Evolutionary conservation across 108 stramenopile genomes (phyloP).

Genomic region (Stephanodiscus triporus): DNA sequence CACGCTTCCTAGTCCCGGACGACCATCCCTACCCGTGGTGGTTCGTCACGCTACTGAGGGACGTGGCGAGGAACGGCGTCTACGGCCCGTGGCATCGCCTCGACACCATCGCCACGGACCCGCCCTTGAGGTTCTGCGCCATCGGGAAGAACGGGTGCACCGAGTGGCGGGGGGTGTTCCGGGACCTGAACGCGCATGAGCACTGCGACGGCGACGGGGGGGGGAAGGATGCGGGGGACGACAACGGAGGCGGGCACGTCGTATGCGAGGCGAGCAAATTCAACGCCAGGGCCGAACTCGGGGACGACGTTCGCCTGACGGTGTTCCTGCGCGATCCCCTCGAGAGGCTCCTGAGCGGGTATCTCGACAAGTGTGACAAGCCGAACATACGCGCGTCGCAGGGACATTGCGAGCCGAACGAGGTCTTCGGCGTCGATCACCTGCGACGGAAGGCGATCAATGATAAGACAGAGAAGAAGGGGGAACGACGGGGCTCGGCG

Average conservation of each 20-base stretch:
- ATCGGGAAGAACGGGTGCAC: slow-evolving; percentile 60
- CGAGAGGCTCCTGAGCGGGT: slow-evolving; percentile 65
- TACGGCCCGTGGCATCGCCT: slow-evolving; percentile 57
- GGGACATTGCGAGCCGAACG: slow-evolving; percentile 53
- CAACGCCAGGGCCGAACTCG: slow-evolving; percentile 13
- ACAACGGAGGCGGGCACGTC: not conserved
- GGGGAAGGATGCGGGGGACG: not conserved
- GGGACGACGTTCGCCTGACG: slow-evolving; percentile 1
- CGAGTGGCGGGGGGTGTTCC: slow-evolving; percentile 49
- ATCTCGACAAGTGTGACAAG: slow-evolving; percentile 63
- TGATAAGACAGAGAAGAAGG: slow-evolving; percentile 1
- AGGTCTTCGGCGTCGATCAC: slow-evolving; percentile 31
- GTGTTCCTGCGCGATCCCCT: slow-evolving; percentile 71
- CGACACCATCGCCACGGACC: slow-evolving; percentile 33
- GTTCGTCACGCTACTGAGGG: slow-evolving; percentile 62
- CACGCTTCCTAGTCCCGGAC: not conserved
- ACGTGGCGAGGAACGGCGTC: slow-evolving; percentile 31
- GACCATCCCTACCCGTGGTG: slow-evolving; percentile 55
- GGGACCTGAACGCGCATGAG: slow-evolving; percentile 33
- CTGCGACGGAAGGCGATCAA: slow-evolving; percentile 3
- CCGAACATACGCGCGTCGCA: slow-evolving; percentile 22
- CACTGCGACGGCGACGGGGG: slow-evolving; percentile 1
- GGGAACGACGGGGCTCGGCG: not conserved
- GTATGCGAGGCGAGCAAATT: slow-evolving; percentile 19
- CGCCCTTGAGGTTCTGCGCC: slow-evolving; percentile 50